phyloP scores from a whole-genome alignment of 441 rosid species.

The Populus trichocarpa region DNA sequence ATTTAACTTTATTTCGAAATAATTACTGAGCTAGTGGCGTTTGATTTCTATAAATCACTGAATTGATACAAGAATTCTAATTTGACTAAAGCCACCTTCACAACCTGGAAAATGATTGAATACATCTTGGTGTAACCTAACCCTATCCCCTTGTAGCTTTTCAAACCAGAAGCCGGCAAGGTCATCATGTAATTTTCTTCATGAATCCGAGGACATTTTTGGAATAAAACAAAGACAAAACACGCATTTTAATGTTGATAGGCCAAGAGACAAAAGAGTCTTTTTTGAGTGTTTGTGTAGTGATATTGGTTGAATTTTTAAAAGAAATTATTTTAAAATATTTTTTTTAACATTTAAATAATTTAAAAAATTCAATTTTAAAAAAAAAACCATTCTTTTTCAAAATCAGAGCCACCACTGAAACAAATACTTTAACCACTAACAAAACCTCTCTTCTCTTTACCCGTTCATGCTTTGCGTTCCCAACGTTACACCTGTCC shows the following conservation, averaged over 20 bases:
- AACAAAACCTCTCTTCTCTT: constrained; percentile 1
- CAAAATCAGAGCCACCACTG: neutral
- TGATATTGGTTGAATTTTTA: too few species aligned
- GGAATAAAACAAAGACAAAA: neutral
- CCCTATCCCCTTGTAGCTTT: neutral
- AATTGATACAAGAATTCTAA: neutral
- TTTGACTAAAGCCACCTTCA: constrained; percentile 15
- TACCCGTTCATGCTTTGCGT: neutral
- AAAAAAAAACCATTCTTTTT: neutral
- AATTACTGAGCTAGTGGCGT: neutral
- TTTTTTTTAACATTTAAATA: neutral
- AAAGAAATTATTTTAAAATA: neutral
- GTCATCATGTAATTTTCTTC: neutral
- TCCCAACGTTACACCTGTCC: constrained; percentile 24
- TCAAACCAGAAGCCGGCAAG: constrained; percentile 8
- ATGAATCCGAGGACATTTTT: neutral
- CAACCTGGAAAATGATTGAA: constrained; percentile 17
- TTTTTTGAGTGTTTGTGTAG: too few species aligned
- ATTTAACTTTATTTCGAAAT: too few species aligned
- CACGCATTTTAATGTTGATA: neutral
- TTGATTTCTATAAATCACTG: neutral
- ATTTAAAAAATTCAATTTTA: neutral
- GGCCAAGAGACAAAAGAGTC: neutral
- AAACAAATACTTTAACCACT: constrained; percentile 12
- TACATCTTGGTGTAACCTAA: constrained; percentile 24